Conservation (phyloP, 352 stramenopile species). For the Phytophthora ohioensis region DNA sequence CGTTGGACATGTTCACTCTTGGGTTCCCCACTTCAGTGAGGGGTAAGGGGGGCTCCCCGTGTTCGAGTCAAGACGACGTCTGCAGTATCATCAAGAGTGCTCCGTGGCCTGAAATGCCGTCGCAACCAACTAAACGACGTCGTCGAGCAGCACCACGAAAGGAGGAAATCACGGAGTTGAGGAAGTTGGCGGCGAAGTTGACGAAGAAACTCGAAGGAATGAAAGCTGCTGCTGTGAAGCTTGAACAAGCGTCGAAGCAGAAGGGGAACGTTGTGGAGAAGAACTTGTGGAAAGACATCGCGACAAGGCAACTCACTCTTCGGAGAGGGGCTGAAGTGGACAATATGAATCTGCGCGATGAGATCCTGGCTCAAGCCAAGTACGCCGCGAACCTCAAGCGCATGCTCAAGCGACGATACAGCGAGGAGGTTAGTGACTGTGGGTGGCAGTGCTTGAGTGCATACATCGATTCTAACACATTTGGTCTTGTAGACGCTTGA, state of each 20-base stretch:
- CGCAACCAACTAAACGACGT: conserved; percentile 10
- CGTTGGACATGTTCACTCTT: neutral
- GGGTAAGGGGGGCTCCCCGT: neutral
- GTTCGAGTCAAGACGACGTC: neutral
- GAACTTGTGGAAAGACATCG: conserved; percentile 24
- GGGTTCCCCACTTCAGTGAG: neutral
- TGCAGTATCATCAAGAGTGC: neutral
- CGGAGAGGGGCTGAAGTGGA: conserved; percentile 10
- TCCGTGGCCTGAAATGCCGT: conserved; percentile 4
- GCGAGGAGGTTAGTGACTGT: conserved; percentile 26
- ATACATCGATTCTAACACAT: neutral
- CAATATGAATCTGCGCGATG: conserved; percentile 8
- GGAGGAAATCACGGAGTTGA: conserved; percentile 25
- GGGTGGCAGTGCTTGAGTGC: neutral
- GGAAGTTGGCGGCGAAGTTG: neutral
- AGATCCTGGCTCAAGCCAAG: conserved; percentile 15
- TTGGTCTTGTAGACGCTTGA: conserved; percentile 28
- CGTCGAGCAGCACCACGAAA: conserved; percentile 14
- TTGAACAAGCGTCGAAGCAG: neutral
- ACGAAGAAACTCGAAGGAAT: conserved; percentile 8
- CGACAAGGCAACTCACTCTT: conserved; percentile 9
- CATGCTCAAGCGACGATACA: conserved; percentile 32
- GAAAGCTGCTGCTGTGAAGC: neutral
- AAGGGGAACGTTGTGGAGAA: neutral
- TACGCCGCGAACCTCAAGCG: conserved; percentile 29